A percentile compares a stretch with the other conserved stretches of the same genome.
Conservation (phyloP, 768 basidiomycete species). For the Suillus discolor region DNA sequence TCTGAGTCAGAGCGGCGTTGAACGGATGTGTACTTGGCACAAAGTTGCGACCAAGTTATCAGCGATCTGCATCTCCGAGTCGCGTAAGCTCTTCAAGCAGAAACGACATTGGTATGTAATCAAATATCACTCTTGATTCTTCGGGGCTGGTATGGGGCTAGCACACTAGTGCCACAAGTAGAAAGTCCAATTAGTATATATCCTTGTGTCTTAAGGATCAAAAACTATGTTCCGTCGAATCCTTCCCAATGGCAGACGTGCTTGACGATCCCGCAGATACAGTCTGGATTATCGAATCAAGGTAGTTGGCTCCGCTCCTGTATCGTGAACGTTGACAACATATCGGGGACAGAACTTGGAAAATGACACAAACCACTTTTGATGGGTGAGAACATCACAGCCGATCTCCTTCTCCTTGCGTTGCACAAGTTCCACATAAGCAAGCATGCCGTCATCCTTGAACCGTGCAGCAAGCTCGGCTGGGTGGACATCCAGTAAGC, state of each 20-base stretch:
- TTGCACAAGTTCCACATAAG: constrained; percentile 88
- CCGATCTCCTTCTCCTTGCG: constrained; percentile 86
- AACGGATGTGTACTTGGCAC: background rate
- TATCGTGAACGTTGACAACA: background rate
- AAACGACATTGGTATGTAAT: constrained; percentile 30
- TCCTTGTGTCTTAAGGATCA: constrained; percentile 28
- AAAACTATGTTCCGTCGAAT: constrained; percentile 90
- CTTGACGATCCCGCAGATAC: constrained; percentile 89
- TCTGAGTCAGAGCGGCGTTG: background rate
- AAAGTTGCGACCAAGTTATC: background rate
- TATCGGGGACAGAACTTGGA: background rate
- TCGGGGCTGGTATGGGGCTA: constrained; percentile 25
- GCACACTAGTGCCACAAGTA: constrained; percentile 24
- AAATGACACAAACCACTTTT: constrained; percentile 72
- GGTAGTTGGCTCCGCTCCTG: constrained; percentile 91
- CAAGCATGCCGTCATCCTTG: constrained; percentile 90
- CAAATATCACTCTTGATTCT: constrained; percentile 25
- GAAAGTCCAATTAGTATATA: constrained; percentile 5
- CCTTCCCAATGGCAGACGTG: constrained; percentile 80
- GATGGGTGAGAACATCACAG: constrained; percentile 89
- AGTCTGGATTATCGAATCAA: constrained; percentile 81
- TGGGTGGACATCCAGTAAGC: constrained; percentile 23
- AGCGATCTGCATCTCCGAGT: constrained; percentile 3
- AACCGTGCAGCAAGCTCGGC: constrained; percentile 80
- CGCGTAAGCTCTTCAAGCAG: constrained; percentile 34